Percentiles rank a stretch among this genome's conserved stretches.
Conservation (phyloP, 768 basidiomycete genomes). For the Naganishia randhawae region DNA sequence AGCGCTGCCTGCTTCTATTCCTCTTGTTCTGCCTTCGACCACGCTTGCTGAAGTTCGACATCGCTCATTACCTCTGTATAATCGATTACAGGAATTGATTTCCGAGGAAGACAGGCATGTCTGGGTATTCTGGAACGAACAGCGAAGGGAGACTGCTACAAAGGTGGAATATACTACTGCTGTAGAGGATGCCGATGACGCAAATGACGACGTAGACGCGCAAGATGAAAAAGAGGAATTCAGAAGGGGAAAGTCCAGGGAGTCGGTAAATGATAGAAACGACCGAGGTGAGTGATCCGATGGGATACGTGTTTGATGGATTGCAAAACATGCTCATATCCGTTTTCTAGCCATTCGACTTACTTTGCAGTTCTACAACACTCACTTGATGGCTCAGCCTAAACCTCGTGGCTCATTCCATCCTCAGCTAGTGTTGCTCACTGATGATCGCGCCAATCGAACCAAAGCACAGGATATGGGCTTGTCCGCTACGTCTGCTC, state of each 20-base stretch:
- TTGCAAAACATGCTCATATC: background rate
- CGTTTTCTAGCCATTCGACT: constrained; percentile 66
- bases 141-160: constrained; percentile 52
- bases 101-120: constrained; percentile 62
- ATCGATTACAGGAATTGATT: constrained; percentile 78
- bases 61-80: constrained; percentile 84
- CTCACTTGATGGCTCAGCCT: constrained; percentile 57
- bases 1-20: constrained; percentile 66
- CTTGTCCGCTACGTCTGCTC: constrained; percentile 54
- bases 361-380: constrained; percentile 79
- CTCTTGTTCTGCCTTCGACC: constrained; percentile 87
- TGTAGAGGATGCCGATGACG: constrained; percentile 12
- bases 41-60: constrained; percentile 96
- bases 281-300: constrained; percentile 66
- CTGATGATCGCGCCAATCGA: constrained; percentile 82
- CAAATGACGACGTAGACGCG: constrained; percentile 51
- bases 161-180: constrained; percentile 10
- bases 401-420: constrained; percentile 34
- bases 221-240: constrained; percentile 47
- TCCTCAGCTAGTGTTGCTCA: constrained; percentile 72
- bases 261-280: constrained; percentile 76
- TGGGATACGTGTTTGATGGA: background rate
- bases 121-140: constrained; percentile 60
- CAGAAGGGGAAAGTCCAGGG: constrained; percentile 48
- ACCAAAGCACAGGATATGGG: constrained; percentile 67